Percentiles rank a stretch among this genome's conserved stretches.
Conservation (phyloP, 176 grass and related monocot species). For the Carex littledalei region DNA sequence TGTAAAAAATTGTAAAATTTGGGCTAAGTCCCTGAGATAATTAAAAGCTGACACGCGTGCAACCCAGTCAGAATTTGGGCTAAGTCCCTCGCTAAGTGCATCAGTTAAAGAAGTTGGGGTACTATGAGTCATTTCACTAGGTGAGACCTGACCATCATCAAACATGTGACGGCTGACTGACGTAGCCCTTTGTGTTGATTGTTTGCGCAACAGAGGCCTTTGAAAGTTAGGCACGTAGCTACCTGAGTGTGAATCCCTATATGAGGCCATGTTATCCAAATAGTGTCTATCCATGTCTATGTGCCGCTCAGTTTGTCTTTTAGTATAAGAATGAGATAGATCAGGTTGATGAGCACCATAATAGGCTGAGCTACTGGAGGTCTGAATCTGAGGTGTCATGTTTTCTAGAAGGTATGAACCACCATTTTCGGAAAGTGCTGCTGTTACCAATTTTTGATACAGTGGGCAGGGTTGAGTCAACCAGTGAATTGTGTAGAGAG, state of each 20-base stretch:
- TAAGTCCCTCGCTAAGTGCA: slow-evolving; percentile 65
- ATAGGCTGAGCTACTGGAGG: slow-evolving; percentile 61
- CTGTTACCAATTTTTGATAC: slow-evolving; percentile 36
- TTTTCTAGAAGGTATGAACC: slow-evolving; percentile 50
- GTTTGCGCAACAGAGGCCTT: slow-evolving; percentile 77
- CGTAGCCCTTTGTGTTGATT: slow-evolving; percentile 68
- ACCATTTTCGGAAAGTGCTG: slow-evolving; percentile 64
- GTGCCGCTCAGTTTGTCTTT: slow-evolving; percentile 74
- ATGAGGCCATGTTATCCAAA: slow-evolving; percentile 48
- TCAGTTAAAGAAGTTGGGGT: slow-evolving; percentile 68
- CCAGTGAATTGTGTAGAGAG: slow-evolving; percentile 50
- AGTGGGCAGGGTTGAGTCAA: slow-evolving; percentile 61
- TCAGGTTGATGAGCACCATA: slow-evolving; percentile 51
- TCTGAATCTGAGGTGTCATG: slow-evolving; percentile 39
- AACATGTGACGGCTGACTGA: slow-evolving; percentile 52
- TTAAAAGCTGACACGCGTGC: slow-evolving; percentile 76
- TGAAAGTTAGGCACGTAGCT: slow-evolving; percentile 74
- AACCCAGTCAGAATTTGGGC: slow-evolving; percentile 88
- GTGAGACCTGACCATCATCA: slow-evolving; percentile 52
- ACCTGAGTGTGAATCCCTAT: slow-evolving; percentile 51
- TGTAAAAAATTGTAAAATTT: too few relatives aligned
- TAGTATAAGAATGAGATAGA: slow-evolving; percentile 54
- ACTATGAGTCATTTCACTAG: slow-evolving; percentile 50
- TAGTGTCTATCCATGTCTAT: slow-evolving; percentile 57
- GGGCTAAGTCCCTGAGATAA: slow-evolving; percentile 33